Evolutionary conservation across 495 filamentous ascomycete species (phyloP).

Genomic region (Penicillium lividum): DNA sequence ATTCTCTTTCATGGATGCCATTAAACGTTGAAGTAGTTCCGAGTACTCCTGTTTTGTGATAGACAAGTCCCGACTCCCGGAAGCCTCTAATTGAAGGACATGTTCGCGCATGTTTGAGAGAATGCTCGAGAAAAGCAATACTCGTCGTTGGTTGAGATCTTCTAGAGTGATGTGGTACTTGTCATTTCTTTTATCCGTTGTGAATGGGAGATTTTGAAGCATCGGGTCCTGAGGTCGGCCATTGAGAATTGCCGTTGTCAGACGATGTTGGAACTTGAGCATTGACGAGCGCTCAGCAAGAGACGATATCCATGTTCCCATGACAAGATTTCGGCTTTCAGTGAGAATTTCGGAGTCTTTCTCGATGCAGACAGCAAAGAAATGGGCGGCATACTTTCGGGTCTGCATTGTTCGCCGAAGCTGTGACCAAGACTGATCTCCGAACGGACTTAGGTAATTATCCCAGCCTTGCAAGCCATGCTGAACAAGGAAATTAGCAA

Average conservation of each 20-base stretch:
- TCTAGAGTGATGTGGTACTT: constrained; percentile 50
- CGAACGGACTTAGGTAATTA: constrained; percentile 58
- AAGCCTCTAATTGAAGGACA: constrained; percentile 40
- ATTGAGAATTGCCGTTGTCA: constrained; percentile 60
- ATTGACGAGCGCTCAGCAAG: constrained; percentile 65
- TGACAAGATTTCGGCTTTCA: constrained; percentile 50
- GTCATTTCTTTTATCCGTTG: constrained; percentile 35
- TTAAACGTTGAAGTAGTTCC: constrained; percentile 55
- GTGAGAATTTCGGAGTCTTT: constrained; percentile 41
- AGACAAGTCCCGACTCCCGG: constrained; percentile 27
- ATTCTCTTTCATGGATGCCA: constrained; percentile 68
- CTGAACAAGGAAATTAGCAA: constrained; percentile 54
- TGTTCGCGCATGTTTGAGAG: constrained; percentile 66
- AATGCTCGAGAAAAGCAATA: constrained; percentile 61
- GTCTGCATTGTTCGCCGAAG: constrained; percentile 65
- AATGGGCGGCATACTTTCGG: constrained; percentile 62
- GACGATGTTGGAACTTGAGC: constrained; percentile 67
- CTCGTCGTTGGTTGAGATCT: constrained; percentile 59
- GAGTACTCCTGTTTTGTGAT: constrained; percentile 54
- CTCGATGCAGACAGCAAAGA: constrained; percentile 58
- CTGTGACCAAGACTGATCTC: constrained; percentile 59
- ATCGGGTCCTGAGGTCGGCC: constrained; percentile 46
- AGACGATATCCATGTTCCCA: constrained; percentile 60
- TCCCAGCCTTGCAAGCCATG: constrained; percentile 53
- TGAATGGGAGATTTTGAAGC: constrained; percentile 64